Evolutionary conservation across 2,329 filamentous ascomycete genomes (phyloP).

Genomic region (Colletotrichum chlorophyti): DNA sequence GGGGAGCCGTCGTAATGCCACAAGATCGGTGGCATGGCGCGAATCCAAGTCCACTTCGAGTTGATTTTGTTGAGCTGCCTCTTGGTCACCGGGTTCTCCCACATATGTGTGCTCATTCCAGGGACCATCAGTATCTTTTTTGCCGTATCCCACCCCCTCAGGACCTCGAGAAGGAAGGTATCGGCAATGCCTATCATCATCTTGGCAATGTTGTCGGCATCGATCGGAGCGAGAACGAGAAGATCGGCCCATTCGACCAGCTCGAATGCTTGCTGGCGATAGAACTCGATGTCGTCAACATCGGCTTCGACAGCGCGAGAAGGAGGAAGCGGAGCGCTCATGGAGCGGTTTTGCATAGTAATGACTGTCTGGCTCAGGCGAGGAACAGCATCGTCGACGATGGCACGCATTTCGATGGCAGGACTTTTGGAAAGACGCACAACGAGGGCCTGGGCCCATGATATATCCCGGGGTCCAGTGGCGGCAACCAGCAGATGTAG

Average conservation of each 20-base stretch:
- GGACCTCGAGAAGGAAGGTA: constrained; percentile 78
- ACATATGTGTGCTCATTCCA: constrained; percentile 88
- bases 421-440: constrained; percentile 71
- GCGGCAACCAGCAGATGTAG: constrained; percentile 70
- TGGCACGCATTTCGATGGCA: constrained; percentile 66
- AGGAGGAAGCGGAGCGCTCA: constrained; percentile 37
- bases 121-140: constrained; percentile 87
- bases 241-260: constrained; percentile 89
- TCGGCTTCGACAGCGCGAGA: constrained; percentile 41
- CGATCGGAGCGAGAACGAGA: constrained; percentile 82
- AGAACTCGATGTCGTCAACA: constrained; percentile 58
- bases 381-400: constrained; percentile 70
- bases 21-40: constrained; percentile 79
- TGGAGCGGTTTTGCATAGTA: constrained; percentile 61
- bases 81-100: constrained; percentile 88
- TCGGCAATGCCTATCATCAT: constrained; percentile 88
- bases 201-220: constrained; percentile 83
- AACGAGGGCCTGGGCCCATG: constrained; percentile 70
- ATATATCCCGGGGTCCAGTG: constrained; percentile 69
- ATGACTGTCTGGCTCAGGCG: constrained; percentile 69
- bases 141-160: constrained; percentile 85
- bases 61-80: constrained; percentile 85
- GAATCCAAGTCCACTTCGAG: constrained; percentile 86
- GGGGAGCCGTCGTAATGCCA: constrained; percentile 74
- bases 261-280: constrained; percentile 63